Evolutionary conservation across 2,329 filamentous ascomycete species (phyloP).

Genomic region (Dactylellina drechsleri): DNA sequence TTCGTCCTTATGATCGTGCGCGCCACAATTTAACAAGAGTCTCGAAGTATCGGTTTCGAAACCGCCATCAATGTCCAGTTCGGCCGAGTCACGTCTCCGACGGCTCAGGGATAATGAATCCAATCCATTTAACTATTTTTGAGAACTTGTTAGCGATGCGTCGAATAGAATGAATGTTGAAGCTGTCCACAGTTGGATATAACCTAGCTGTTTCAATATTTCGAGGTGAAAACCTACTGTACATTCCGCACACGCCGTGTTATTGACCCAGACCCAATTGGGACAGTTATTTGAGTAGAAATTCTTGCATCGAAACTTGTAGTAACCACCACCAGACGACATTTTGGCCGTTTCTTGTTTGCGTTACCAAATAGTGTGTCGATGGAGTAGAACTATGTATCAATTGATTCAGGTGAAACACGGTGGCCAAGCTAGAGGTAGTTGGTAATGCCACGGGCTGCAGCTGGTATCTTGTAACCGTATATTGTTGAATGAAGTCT

Average conservation of each 20-base stretch:
- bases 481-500: conserved; percentile 4
- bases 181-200: conserved; percentile 22
- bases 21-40: conserved; percentile 19
- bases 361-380: neutral
- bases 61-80: conserved; percentile 17
- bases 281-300: conserved; percentile 58
- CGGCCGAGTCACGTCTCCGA: conserved; percentile 6
- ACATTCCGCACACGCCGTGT: conserved; percentile 58
- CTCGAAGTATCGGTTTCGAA: conserved; percentile 21
- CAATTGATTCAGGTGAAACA: conserved; percentile 6
- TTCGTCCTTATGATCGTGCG: conserved; percentile 46
- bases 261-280: conserved; percentile 59
- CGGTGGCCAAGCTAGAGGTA: neutral
- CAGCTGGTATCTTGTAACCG: neutral
- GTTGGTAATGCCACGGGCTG: neutral
- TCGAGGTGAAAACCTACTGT: conserved; percentile 55
- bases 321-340: conserved; percentile 56
- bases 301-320: conserved; percentile 59
- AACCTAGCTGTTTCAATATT: conserved; percentile 5
- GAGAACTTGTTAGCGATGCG: conserved; percentile 22
- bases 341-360: conserved; percentile 13
- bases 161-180: conserved; percentile 13
- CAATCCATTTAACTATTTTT: conserved; percentile 39
- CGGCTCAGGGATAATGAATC: conserved; percentile 46
- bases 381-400: conserved; percentile 5